Percentiles rank a stretch among this genome's conserved stretches.
phyloP scores from a whole-genome alignment of 2,329 filamentous ascomycete species.

The Fusarium oligoseptatum region DNA sequence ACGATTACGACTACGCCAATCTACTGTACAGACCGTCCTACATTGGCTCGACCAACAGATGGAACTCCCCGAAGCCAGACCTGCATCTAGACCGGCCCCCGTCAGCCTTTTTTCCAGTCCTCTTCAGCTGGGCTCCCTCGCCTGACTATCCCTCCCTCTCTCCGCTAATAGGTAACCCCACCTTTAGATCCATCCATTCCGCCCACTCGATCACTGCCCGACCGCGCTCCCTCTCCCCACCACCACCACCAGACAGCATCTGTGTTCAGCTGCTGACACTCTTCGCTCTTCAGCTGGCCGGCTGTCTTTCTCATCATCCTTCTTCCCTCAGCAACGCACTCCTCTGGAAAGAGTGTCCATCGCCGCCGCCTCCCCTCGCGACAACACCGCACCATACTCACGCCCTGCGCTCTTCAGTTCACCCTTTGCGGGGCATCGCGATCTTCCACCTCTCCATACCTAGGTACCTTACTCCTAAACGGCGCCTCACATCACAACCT shows the following conservation, averaged over 20 bases:
- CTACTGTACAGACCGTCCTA: neutral
- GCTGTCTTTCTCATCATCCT: neutral
- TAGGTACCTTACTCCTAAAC: slow-evolving; percentile 2
- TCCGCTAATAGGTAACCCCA: slow-evolving; percentile 26
- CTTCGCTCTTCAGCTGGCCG: slow-evolving; percentile 6
- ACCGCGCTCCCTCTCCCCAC: slow-evolving; percentile 25
- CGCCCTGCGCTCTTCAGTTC: neutral
- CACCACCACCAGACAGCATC: slow-evolving; percentile 17
- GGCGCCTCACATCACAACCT: slow-evolving; percentile 10
- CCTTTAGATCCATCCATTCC: slow-evolving; percentile 28
- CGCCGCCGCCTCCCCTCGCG: slow-evolving; percentile 5
- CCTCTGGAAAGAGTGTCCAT: neutral
- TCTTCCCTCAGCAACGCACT: neutral
- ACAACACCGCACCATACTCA: neutral
- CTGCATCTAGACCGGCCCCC: neutral
- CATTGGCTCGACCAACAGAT: neutral
- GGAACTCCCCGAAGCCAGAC: neutral
- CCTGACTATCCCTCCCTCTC: slow-evolving; percentile 8
- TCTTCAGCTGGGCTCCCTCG: slow-evolving; percentile 30
- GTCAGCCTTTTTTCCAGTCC: neutral
- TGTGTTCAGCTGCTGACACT: slow-evolving; percentile 26
- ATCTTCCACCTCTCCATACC: slow-evolving; percentile 13
- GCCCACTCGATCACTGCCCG: slow-evolving; percentile 7
- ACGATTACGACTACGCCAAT: neutral
- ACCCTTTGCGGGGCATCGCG: slow-evolving; percentile 36